Evolutionary conservation across 257 asterid genomes (phyloP).

Genomic region (Rubia yunnanensis): DNA sequence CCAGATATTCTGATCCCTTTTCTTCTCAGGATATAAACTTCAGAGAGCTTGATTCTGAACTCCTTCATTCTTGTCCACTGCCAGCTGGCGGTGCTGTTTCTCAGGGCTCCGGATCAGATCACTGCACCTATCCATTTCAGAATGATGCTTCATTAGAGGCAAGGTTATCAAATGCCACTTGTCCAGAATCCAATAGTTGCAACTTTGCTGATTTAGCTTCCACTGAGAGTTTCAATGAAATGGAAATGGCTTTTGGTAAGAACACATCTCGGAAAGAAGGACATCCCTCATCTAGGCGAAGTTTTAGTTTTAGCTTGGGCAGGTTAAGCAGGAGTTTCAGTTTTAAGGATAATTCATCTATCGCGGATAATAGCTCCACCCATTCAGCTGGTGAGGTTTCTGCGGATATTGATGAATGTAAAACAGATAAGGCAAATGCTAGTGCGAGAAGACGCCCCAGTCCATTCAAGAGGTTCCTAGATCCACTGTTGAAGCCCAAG

Average conservation of each 20-base stretch:
- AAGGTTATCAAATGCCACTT: slow-evolving; percentile 24
- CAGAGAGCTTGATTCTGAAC: slow-evolving; percentile 25
- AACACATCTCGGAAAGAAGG: slow-evolving; percentile 39
- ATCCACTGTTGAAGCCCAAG: slow-evolving; percentile 60
- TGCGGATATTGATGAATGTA: slow-evolving; percentile 26
- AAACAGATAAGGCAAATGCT: slow-evolving; percentile 36
- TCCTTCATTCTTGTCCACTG: slow-evolving; percentile 59
- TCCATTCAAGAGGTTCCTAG: slow-evolving; percentile 80
- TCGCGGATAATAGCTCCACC: slow-evolving; percentile 36
- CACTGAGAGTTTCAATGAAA: slow-evolving; percentile 26
- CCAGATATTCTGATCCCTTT: slow-evolving; percentile 38
- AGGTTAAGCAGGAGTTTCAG: slow-evolving; percentile 76
- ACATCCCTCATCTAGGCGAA: slow-evolving; percentile 57
- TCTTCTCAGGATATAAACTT: slow-evolving; percentile 37
- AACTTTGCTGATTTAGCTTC: slow-evolving; percentile 21
- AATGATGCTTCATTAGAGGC: slow-evolving; percentile 20
- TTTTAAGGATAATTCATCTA: slow-evolving; percentile 63
- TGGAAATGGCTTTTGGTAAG: slow-evolving; percentile 25
- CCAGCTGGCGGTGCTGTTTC: slow-evolving; percentile 26
- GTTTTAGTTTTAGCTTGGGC: slow-evolving; percentile 70
- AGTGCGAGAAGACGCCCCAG: slow-evolving; percentile 51
- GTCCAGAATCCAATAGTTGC: slow-evolving; percentile 22
- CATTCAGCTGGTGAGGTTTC: slow-evolving; percentile 25
- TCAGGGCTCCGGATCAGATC: slow-evolving; percentile 25
- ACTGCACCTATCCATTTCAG: slow-evolving; percentile 11